Percentiles rank a stretch among this genome's conserved stretches.
These are phyloP conservation scores for Xylaria intraflava DNA, from an alignment of 495 filamentous ascomycete genomes.

Conservation along the genomic window DNA sequence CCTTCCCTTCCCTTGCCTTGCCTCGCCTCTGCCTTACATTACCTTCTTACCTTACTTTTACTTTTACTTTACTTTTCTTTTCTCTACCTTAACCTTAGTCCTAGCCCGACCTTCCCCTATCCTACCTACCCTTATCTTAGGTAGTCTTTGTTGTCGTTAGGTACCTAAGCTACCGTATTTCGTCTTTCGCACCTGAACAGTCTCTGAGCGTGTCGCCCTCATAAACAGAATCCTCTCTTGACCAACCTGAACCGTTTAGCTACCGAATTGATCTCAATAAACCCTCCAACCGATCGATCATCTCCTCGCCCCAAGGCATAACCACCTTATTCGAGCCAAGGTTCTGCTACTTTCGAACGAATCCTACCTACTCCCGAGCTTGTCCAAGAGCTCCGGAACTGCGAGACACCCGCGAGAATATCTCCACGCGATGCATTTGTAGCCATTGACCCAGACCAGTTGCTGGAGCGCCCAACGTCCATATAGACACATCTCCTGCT, in stretches of 20 bases:
- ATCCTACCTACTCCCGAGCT: background rate
- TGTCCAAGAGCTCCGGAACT: background rate
- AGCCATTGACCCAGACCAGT: background rate
- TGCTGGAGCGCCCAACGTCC: background rate
- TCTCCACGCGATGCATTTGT: slow-evolving; percentile 1
- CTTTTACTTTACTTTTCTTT: too few species aligned
- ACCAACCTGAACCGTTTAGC: background rate
- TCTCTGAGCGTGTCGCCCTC: background rate
- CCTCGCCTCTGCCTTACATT: too few species aligned
- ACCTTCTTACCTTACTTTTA: too few species aligned
- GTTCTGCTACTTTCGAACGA: background rate
- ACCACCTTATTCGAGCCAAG: background rate
- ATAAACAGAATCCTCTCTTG: background rate
- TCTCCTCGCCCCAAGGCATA: background rate
- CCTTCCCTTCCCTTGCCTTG: too few species aligned
- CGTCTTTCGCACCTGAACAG: background rate
- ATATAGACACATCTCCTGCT: background rate
- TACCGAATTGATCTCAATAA: slow-evolving; percentile 7
- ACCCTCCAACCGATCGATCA: background rate
- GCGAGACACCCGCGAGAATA: background rate
- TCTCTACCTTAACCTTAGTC: too few species aligned
- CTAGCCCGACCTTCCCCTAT: too few species aligned
- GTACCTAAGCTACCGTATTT: background rate
- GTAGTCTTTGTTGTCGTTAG: background rate
- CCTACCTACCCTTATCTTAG: background rate